phyloP scores from a whole-genome alignment of 441 rosid genomes.

The Hura crepitans region DNA sequence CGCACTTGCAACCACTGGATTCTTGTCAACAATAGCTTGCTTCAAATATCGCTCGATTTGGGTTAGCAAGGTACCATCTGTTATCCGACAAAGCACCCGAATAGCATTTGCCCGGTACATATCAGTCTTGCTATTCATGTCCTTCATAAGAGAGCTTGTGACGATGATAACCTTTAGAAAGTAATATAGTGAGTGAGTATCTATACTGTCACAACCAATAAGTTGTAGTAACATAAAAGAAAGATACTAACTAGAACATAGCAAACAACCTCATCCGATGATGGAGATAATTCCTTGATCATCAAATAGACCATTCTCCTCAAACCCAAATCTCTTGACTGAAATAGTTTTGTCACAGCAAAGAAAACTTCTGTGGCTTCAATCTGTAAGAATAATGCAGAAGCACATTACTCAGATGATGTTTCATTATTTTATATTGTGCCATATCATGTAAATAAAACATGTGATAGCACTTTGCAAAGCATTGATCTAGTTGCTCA shows the following conservation, averaged over 20 bases:
- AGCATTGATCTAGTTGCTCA: slow-evolving; percentile 1
- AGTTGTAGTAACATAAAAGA: neutral
- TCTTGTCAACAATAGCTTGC: slow-evolving; percentile 98
- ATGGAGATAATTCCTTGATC: slow-evolving; percentile 96
- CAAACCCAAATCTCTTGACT: slow-evolving; percentile 80
- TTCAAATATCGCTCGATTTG: slow-evolving; percentile 96
- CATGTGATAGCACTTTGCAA: neutral
- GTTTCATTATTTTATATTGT: neutral
- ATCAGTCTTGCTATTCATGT: slow-evolving; percentile 98
- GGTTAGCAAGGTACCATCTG: slow-evolving; percentile 87
- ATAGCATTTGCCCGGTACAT: slow-evolving; percentile 98
- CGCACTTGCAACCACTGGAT: slow-evolving; percentile 98
- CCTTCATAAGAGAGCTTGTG: slow-evolving; percentile 98
- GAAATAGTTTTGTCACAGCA: slow-evolving; percentile 93
- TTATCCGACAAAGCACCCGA: slow-evolving; percentile 91
- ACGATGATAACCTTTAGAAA: slow-evolving; percentile 81
- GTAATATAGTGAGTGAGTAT: slow-evolving; percentile 20
- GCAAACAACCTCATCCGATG: slow-evolving; percentile 83
- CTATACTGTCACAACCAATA: slow-evolving; percentile 3
- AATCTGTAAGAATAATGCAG: slow-evolving; percentile 37
- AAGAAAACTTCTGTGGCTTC: slow-evolving; percentile 98
- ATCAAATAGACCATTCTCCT: slow-evolving; percentile 99
- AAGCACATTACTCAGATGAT: slow-evolving; percentile 13
- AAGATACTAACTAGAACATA: slow-evolving; percentile 17
- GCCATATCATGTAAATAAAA: neutral